Evolutionary conservation across 2,329 filamentous ascomycete genomes (phyloP).

Genomic region (Trichoderma koningii): DNA sequence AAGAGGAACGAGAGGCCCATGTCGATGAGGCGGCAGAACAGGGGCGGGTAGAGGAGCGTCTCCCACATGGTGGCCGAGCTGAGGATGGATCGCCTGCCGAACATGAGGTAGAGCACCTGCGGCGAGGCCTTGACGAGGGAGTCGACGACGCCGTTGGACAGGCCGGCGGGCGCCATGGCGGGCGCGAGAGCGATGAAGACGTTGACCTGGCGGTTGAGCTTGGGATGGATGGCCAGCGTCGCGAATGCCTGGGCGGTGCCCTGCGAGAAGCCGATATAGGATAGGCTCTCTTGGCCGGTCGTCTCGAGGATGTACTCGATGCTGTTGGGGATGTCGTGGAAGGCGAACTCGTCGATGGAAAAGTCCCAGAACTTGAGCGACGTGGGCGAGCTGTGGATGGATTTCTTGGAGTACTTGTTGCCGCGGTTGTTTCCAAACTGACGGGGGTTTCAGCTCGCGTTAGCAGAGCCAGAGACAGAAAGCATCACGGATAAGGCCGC

Average conservation of each 20-base stretch:
- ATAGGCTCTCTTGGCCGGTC: constrained; percentile 79
- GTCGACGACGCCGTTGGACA: constrained; percentile 88
- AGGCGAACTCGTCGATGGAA: constrained; percentile 97
- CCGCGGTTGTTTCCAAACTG: constrained; percentile 94
- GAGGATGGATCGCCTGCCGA: constrained; percentile 87
- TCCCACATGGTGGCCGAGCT: constrained; percentile 97
- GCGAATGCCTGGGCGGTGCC: constrained; percentile 97
- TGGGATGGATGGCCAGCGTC: constrained; percentile 86
- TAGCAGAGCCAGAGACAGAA: neutral
- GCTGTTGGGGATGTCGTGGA: constrained; percentile 93
- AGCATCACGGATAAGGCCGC: neutral
- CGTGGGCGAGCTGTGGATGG: constrained; percentile 71
- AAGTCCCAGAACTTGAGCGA: constrained; percentile 91
- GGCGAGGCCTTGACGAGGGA: constrained; percentile 92
- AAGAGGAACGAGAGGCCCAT: constrained; percentile 80
- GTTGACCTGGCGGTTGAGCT: constrained; percentile 88
- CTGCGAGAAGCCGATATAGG: constrained; percentile 96
- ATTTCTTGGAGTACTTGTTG: constrained; percentile 99
- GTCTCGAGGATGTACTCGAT: constrained; percentile 88
- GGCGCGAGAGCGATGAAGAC: constrained; percentile 95
- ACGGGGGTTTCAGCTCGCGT: neutral
- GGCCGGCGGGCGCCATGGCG: constrained; percentile 91
- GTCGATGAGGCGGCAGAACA: constrained; percentile 89
- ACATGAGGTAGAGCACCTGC: constrained; percentile 87
- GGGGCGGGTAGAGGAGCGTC: constrained; percentile 88